Evolutionary conservation across 352 stramenopile species (phyloP).

Genomic region (Globisporangium cederbergense): DNA sequence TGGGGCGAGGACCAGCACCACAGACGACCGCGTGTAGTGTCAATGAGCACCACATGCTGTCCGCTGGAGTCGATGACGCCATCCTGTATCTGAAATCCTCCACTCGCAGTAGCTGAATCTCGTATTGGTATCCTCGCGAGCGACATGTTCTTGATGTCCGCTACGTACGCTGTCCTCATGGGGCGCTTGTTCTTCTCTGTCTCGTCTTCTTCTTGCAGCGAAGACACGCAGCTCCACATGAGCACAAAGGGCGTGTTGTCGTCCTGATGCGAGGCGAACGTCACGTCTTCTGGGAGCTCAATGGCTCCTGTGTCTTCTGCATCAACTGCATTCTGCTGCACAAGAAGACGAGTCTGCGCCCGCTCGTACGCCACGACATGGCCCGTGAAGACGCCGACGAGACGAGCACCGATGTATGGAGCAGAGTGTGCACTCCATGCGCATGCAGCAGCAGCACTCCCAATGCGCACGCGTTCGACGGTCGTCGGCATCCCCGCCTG

Average conservation of each 20-base stretch:
- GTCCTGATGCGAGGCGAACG: neutral
- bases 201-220: neutral
- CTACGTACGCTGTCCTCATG: neutral
- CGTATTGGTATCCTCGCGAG: slow-evolving; percentile 1
- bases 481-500: neutral
- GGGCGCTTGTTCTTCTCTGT: neutral
- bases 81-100: neutral
- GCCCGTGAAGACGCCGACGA: slow-evolving; percentile 5
- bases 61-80: slow-evolving; percentile 2
- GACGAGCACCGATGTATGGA: neutral
- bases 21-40: neutral
- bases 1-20: neutral
- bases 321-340: neutral
- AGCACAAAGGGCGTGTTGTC: slow-evolving; percentile 1
- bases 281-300: neutral
- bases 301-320: neutral
- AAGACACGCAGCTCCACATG: neutral
- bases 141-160: neutral
- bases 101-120: too few species aligned
- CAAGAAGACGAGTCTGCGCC: neutral
- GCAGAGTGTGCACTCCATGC: neutral
- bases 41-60: slow-evolving; percentile 1
- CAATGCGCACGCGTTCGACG: neutral
- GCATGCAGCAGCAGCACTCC: neutral
- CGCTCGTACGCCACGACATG: slow-evolving; percentile 8